Evolutionary conservation across 1,284 basidiomycete species (phyloP).

Genomic region (Pseudozyma hubeiensis): DNA sequence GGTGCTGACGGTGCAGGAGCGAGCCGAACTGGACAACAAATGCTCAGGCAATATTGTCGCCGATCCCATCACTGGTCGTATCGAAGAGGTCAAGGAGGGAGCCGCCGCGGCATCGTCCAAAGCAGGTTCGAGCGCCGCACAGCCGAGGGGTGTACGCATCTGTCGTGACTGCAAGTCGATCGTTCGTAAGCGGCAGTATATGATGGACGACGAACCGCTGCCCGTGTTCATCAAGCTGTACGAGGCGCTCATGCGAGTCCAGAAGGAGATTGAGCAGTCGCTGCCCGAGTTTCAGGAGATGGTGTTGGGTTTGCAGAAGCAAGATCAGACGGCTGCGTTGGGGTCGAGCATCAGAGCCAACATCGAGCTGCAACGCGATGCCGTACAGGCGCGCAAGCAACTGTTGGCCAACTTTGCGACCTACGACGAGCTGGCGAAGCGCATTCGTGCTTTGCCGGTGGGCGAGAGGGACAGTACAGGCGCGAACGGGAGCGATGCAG

Average conservation of each 20-base stretch:
- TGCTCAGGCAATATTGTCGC: conserved; percentile 57
- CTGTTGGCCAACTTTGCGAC: conserved; percentile 84
- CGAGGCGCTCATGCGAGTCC: conserved; percentile 78
- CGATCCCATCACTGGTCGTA: conserved; percentile 41
- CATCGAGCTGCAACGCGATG: conserved; percentile 71
- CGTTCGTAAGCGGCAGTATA: conserved; percentile 82
- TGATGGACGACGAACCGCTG: conserved; percentile 75
- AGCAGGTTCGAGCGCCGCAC: conserved; percentile 5
- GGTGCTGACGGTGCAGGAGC: conserved; percentile 18
- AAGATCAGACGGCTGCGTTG: conserved; percentile 56
- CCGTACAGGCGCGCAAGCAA: conserved; percentile 79
- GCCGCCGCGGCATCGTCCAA: conserved; percentile 17
- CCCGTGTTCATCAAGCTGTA: conserved; percentile 72
- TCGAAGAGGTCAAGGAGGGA: conserved; percentile 49
- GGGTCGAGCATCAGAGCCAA: conserved; percentile 60
- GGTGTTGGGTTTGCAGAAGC: conserved; percentile 73
- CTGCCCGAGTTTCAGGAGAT: conserved; percentile 81
- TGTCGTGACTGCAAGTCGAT: conserved; percentile 83
- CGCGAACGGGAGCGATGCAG: conserved; percentile 62
- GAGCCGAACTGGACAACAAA: conserved; percentile 27
- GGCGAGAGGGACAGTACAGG: conserved; percentile 13
- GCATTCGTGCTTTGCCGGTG: conserved; percentile 78
- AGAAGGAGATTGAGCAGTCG: conserved; percentile 79
- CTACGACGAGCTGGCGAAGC: conserved; percentile 88
- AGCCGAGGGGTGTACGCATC: conserved; percentile 72